Evolutionary conservation across 306 rosid genomes (phyloP).

Genomic region (Abrus precatorius): DNA sequence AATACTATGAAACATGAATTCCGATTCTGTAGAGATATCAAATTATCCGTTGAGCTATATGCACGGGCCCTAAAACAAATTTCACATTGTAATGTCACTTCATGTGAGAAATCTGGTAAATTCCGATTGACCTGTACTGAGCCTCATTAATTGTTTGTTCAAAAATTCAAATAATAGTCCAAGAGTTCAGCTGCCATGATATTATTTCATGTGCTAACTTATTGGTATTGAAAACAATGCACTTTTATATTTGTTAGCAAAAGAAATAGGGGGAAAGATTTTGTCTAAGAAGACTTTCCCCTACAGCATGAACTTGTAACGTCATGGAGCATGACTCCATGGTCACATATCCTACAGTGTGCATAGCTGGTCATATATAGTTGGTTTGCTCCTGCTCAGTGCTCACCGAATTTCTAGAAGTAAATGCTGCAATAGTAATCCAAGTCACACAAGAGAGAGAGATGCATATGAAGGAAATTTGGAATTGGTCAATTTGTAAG

Average conservation of each 20-base stretch:
- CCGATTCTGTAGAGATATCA: too few relatives aligned
- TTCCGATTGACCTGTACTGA: not conserved
- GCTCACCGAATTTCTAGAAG: conserved; percentile 48
- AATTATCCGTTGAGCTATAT: not conserved
- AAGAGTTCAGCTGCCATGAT: conserved; percentile 38
- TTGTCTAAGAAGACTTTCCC: not conserved
- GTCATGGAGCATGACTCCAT: not conserved
- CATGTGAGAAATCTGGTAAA: conserved; percentile 26
- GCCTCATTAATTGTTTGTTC: conserved; percentile 38
- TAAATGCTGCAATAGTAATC: conserved; percentile 24
- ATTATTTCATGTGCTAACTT: conserved; percentile 23
- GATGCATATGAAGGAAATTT: conserved; percentile 21
- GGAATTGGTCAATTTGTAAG: conserved; percentile 53
- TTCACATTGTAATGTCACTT: not conserved
- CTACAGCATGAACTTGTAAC: not conserved
- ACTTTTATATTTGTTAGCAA: not conserved
- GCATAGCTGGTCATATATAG: not conserved
- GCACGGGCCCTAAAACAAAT: not conserved
- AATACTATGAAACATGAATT: too few relatives aligned
- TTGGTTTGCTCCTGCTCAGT: conserved; percentile 4
- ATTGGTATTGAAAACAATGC: not conserved
- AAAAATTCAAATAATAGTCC: conserved; percentile 32
- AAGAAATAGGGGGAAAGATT: not conserved
- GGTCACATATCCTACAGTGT: conserved; percentile 33
- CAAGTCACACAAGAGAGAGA: not conserved